Percentiles rank a stretch among this genome's conserved stretches.
Evolutionary conservation across 495 filamentous ascomycete species (phyloP).

Genomic region (Tuber microsphaerosporum): DNA sequence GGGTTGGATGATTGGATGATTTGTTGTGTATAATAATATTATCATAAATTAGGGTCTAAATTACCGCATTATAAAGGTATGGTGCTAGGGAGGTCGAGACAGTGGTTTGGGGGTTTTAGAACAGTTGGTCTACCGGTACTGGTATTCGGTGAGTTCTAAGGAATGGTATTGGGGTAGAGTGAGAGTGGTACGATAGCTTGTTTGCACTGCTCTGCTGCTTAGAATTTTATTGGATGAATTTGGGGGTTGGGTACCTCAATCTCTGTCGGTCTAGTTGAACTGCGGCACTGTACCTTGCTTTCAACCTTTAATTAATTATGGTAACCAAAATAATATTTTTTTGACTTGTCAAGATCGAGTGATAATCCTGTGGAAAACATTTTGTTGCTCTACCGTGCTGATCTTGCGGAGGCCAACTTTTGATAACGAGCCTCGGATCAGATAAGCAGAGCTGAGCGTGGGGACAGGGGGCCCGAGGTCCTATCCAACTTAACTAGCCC

Average conservation of each 20-base stretch:
- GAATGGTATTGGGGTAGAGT: not conserved
- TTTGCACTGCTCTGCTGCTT: not conserved
- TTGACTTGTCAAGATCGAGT: not conserved
- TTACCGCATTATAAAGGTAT: not conserved
- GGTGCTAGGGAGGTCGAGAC: not conserved
- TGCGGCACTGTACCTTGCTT: not conserved
- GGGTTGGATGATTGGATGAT: not conserved
- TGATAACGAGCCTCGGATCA: slow-evolving; percentile 24
- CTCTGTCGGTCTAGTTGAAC: not conserved
- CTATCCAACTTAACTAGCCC: not conserved
- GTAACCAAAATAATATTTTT: too few relatives aligned
- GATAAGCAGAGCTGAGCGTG: slow-evolving; percentile 9
- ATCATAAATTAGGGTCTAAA: slow-evolving; percentile 11
- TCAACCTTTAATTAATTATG: not conserved
- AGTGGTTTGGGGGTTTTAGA: not conserved
- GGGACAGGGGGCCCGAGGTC: not conserved
- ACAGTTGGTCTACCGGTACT: not conserved
- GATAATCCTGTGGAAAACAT: not conserved
- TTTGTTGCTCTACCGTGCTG: not conserved
- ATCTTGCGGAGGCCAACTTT: not conserved
- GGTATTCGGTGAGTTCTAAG: not conserved
- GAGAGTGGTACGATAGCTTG: not conserved
- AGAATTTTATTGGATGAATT: not conserved
- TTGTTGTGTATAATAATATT: slow-evolving; percentile 15
- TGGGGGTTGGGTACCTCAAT: not conserved